Percentiles rank a stretch among this genome's conserved stretches.
Evolutionary conservation across 495 filamentous ascomycete genomes (phyloP).

Genomic region (Halenospora varia): DNA sequence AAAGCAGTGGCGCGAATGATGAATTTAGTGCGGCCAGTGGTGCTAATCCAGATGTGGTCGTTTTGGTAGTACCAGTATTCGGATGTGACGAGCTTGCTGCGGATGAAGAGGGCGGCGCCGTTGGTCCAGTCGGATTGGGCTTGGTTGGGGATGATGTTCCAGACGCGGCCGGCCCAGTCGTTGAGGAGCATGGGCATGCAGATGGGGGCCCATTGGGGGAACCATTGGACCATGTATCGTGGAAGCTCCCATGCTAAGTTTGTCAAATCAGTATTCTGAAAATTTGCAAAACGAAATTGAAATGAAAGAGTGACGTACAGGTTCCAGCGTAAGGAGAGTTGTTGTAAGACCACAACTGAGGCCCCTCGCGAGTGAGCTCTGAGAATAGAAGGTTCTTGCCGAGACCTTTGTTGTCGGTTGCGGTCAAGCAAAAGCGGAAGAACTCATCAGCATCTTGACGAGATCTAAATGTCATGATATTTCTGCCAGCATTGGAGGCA

Average conservation of each 20-base stretch:
- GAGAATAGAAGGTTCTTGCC: neutral
- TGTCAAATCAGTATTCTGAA: neutral
- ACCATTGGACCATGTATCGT: neutral
- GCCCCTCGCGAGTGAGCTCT: neutral
- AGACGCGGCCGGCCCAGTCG: neutral
- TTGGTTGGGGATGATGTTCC: neutral
- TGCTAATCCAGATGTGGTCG: neutral
- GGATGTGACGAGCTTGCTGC: neutral
- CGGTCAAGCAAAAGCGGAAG: slow-evolving; percentile 5
- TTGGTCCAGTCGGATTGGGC: slow-evolving; percentile 4
- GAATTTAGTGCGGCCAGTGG: slow-evolving; percentile 2
- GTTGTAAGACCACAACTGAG: slow-evolving; percentile 3
- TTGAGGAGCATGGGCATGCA: slow-evolving; percentile 1
- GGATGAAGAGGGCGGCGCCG: slow-evolving; percentile 5
- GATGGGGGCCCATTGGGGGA: neutral
- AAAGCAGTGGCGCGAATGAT: neutral
- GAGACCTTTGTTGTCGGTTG: neutral
- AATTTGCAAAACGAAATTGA: neutral
- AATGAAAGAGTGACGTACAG: neutral
- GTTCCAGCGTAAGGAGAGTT: neutral
- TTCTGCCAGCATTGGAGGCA: neutral
- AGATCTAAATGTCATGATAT: neutral
- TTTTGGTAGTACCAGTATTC: neutral
- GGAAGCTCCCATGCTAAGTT: slow-evolving; percentile 1
- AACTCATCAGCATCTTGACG: slow-evolving; percentile 4